Evolutionary conservation across 2,329 filamentous ascomycete species (phyloP).

Genomic region (Ilyonectria sp.): DNA sequence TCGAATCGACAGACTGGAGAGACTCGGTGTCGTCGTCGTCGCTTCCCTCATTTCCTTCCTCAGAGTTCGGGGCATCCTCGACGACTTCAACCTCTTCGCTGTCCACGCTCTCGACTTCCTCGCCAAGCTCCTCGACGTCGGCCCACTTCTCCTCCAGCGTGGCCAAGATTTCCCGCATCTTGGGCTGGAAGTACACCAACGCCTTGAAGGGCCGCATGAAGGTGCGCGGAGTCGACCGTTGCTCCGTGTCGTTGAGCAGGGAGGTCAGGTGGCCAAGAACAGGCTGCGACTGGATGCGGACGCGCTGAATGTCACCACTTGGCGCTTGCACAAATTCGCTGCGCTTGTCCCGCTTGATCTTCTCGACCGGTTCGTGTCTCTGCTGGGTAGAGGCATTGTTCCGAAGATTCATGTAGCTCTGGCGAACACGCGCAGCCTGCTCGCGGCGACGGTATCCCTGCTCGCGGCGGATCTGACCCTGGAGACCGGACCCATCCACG

Average conservation of each 20-base stretch:
- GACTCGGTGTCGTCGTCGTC: slow-evolving; percentile 52
- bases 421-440: slow-evolving; percentile 53
- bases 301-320: slow-evolving; percentile 51
- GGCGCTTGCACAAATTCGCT: slow-evolving; percentile 40
- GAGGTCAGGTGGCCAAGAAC: slow-evolving; percentile 57
- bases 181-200: slow-evolving; percentile 58
- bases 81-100: slow-evolving; percentile 50
- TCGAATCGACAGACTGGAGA: slow-evolving; percentile 55
- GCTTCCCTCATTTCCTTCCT: slow-evolving; percentile 32
- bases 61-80: slow-evolving; percentile 35
- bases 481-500: slow-evolving; percentile 52
- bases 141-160: slow-evolving; percentile 60
- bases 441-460: slow-evolving; percentile 55
- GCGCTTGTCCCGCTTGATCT: slow-evolving; percentile 42
- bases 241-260: slow-evolving; percentile 55
- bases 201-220: slow-evolving; percentile 60
- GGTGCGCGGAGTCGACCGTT: slow-evolving; percentile 55
- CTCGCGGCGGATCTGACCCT: slow-evolving; percentile 58
- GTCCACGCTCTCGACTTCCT: slow-evolving; percentile 44
- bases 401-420: slow-evolving; percentile 46
- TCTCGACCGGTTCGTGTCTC: slow-evolving; percentile 39
- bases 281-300: slow-evolving; percentile 60
- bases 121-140: slow-evolving; percentile 52
- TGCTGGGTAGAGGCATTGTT: slow-evolving; percentile 12
- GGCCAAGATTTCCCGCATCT: slow-evolving; percentile 57